Conservation (phyloP, 1,284 basidiomycete species). For the Puccinia horiana region DNA sequence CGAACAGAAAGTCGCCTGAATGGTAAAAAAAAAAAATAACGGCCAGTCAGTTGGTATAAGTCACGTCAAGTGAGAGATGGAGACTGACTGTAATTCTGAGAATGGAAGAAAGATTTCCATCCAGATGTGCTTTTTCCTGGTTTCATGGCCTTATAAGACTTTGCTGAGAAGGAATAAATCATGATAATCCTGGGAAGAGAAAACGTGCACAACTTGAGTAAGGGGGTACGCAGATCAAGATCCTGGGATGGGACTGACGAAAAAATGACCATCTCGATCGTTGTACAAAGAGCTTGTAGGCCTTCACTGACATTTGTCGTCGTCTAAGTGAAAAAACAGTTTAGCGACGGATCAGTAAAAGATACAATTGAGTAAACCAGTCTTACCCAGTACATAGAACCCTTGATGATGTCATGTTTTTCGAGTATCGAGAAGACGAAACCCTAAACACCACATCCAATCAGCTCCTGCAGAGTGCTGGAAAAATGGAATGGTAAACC, state of each 20-base stretch:
- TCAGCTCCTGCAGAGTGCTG: background rate
- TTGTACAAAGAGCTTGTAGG: constrained; percentile 42
- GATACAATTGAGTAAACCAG: background rate
- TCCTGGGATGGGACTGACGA: background rate
- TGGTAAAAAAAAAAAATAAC: background rate
- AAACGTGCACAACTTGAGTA: background rate
- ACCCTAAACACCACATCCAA: background rate
- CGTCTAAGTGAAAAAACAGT: background rate
- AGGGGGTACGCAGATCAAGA: background rate
- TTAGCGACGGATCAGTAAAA: background rate
- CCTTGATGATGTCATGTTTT: constrained; percentile 38
- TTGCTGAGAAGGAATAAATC: constrained; percentile 42
- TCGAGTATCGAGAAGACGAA: constrained; percentile 42
- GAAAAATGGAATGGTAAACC: background rate
- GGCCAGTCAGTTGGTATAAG: no score
- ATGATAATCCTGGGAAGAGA: constrained; percentile 15
- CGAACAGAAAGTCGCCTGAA: constrained; percentile 39
- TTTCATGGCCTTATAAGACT: constrained; percentile 21
- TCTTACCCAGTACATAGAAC: constrained; percentile 38
- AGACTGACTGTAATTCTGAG: constrained; percentile 45
- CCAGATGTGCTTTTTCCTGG: constrained; percentile 12
- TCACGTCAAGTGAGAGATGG: background rate
- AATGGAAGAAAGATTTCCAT: constrained; percentile 40
- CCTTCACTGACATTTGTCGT: constrained; percentile 46
- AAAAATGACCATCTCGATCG: constrained; percentile 45